Percentiles rank a stretch among this genome's conserved stretches.
phyloP scores from a whole-genome alignment of 768 basidiomycete genomes.

The Tylopilus felleus region DNA sequence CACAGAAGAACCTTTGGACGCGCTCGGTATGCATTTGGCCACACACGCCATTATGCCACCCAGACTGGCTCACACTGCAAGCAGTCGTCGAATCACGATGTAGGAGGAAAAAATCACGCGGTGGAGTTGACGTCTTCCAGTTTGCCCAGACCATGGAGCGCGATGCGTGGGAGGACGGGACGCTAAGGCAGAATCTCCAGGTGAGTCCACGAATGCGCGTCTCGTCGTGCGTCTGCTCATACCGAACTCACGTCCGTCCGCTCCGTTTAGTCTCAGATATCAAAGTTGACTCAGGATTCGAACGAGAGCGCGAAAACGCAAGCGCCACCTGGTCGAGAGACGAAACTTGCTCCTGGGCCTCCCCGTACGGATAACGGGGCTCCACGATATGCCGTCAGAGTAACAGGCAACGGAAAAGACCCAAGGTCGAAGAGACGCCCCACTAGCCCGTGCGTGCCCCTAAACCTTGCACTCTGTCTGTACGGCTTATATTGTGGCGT shows the following conservation, averaged over 20 bases:
- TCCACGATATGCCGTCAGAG: slow-evolving; percentile 50
- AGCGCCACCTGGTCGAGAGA: slow-evolving; percentile 15
- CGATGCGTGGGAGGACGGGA: slow-evolving; percentile 62
- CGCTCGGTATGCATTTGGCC: slow-evolving; percentile 52
- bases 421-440: slow-evolving; percentile 23
- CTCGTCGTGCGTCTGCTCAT: not conserved
- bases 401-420: slow-evolving; percentile 15
- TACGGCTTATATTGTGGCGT: not conserved
- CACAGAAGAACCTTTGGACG: slow-evolving; percentile 79
- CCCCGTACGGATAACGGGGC: slow-evolving; percentile 36
- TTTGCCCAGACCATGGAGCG: slow-evolving; percentile 78
- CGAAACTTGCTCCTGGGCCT: slow-evolving; percentile 2
- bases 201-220: slow-evolving; percentile 34
- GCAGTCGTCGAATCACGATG: slow-evolving; percentile 62
- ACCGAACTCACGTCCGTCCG: not conserved
- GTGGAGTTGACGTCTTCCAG: slow-evolving; percentile 62
- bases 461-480: not conserved
- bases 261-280: slow-evolving; percentile 50
- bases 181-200: slow-evolving; percentile 56
- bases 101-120: slow-evolving; percentile 60
- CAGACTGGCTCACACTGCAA: slow-evolving; percentile 12
- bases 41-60: slow-evolving; percentile 3
- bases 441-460: slow-evolving; percentile 42
- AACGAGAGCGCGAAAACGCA: slow-evolving; percentile 16
- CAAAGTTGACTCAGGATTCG: slow-evolving; percentile 46